phyloP scores from a whole-genome alignment of 192 early-diverging fungal genomes.

The Powellomyces hirtus region DNA sequence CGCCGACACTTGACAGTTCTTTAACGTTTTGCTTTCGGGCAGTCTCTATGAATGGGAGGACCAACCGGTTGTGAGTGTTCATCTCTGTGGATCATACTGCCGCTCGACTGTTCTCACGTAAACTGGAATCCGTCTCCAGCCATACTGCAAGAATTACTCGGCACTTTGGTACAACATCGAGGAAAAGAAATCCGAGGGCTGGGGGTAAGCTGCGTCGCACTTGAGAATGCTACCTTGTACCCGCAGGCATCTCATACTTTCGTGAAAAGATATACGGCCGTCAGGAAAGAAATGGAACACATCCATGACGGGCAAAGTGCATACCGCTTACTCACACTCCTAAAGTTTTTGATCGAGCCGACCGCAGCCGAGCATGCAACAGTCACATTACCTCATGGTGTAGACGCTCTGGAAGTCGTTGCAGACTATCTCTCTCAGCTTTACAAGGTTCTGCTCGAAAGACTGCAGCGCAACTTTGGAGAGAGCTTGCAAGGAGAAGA shows the following conservation, averaged over 20 bases:
- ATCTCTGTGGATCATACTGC: too few species aligned
- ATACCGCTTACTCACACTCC: background rate
- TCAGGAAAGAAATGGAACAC: background rate
- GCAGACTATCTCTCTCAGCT: background rate
- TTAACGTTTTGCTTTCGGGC: background rate
- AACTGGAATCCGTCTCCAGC: too few species aligned
- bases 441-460: background rate
- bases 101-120: too few species aligned
- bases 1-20: background rate
- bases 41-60: conserved; percentile 3
- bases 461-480: conserved; percentile 9
- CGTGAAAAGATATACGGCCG: conserved; percentile 6
- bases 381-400: background rate
- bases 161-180: background rate
- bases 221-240: too few species aligned
- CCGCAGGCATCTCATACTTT: background rate
- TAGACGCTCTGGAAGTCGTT: conserved; percentile 3
- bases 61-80: too few species aligned
- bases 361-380: background rate
- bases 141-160: conserved; percentile 5
- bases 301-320: background rate
- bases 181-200: background rate
- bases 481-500: conserved; percentile 11
- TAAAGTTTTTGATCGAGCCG: conserved; percentile 1
- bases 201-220: conserved; percentile 2